Conservation (phyloP, 2,329 filamentous ascomycete genomes). For the Alternaria ethzedia region DNA sequence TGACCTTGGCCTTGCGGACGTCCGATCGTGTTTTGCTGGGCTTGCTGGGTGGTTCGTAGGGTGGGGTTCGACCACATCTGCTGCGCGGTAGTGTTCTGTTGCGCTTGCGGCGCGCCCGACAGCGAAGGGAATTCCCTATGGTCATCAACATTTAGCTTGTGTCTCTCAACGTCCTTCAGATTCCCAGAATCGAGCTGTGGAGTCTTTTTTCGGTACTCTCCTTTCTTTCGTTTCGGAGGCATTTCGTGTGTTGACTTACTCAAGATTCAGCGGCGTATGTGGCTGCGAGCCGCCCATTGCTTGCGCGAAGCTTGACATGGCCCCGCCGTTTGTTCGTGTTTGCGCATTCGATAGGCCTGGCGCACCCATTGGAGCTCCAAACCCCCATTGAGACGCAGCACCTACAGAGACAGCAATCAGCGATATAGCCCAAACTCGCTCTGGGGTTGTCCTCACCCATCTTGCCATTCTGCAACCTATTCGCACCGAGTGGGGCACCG, state of each 20-base stretch:
- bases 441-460: slow-evolving; percentile 50
- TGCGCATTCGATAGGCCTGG: slow-evolving; percentile 59
- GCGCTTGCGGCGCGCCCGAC: slow-evolving; percentile 63
- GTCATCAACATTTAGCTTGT: slow-evolving; percentile 30
- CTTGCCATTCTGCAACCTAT: slow-evolving; percentile 61
- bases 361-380: slow-evolving; percentile 61
- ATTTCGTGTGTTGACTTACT: slow-evolving; percentile 54
- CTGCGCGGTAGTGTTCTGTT: slow-evolving; percentile 59
- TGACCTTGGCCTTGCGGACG: slow-evolving; percentile 54
- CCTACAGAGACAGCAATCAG: slow-evolving; percentile 48
- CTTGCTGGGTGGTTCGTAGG: slow-evolving; percentile 60
- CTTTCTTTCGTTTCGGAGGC: slow-evolving; percentile 2
- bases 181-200: neutral
- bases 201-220: neutral
- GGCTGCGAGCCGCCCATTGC: slow-evolving; percentile 62
- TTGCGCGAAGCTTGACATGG: slow-evolving; percentile 63
- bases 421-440: slow-evolving; percentile 1
- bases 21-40: slow-evolving; percentile 61
- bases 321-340: slow-evolving; percentile 56
- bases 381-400: slow-evolving; percentile 64
- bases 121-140: slow-evolving; percentile 67
- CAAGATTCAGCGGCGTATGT: slow-evolving; percentile 61
- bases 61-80: slow-evolving; percentile 65
- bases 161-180: slow-evolving; percentile 3
- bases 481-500: slow-evolving; percentile 55